Conservation (phyloP, 169 alveolate species). For the Eimeria nieschulzi region DNA sequence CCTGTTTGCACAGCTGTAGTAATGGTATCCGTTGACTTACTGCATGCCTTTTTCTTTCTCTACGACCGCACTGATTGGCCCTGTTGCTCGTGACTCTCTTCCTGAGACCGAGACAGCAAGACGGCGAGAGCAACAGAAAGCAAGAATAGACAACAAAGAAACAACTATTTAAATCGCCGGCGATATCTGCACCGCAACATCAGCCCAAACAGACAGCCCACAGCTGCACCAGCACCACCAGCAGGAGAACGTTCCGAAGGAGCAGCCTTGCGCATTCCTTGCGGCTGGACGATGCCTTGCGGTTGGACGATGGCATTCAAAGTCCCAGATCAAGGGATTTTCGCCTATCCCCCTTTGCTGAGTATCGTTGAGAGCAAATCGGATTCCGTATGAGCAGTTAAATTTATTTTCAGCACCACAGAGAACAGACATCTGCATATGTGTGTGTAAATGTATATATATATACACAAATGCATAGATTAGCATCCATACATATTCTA, state of each 20-base stretch:
- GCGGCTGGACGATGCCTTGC: neutral
- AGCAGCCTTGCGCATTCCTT: neutral
- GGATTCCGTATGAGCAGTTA: neutral
- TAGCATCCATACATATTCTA: neutral
- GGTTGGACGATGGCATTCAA: neutral
- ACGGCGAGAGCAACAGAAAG: neutral
- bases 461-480: neutral
- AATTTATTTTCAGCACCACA: neutral
- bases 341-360: neutral
- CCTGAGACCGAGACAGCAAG: neutral
- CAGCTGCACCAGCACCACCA: conserved; percentile 26
- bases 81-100: neutral
- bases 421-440: neutral
- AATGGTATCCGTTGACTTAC: too few relatives aligned
- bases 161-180: neutral
- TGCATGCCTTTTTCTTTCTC: neutral
- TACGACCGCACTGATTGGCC: neutral
- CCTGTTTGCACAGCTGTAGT: too few relatives aligned
- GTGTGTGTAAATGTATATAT: neutral
- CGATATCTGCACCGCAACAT: neutral
- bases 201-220: neutral
- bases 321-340: neutral
- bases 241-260: conserved; percentile 2
- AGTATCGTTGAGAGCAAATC: neutral
- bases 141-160: neutral